phyloP scores from a whole-genome alignment of 202 grass and related monocot species.

The Elaeis oleifera region DNA sequence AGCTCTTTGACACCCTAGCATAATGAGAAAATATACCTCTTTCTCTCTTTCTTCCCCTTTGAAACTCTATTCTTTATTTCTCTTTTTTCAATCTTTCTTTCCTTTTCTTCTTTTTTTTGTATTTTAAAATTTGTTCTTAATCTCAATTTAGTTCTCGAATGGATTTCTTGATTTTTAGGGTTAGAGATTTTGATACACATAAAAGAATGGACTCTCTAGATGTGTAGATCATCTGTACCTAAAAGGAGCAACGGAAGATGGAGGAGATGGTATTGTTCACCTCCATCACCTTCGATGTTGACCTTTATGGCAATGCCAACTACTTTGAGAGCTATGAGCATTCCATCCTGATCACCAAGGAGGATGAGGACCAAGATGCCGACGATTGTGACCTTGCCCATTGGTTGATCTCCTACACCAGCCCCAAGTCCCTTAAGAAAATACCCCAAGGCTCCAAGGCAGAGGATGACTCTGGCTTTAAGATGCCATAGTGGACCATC shows the following conservation, averaged over 20 bases:
- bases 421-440: constrained; percentile 60
- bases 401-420: constrained; percentile 48
- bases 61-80: too few species aligned
- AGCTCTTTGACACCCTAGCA: too few species aligned
- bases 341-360: constrained; percentile 60
- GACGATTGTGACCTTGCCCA: constrained; percentile 35
- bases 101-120: too few species aligned
- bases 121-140: too few species aligned
- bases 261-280: constrained; percentile 67
- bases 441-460: constrained; percentile 44
- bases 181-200: constrained; percentile 13
- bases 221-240: constrained; percentile 49
- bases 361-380: constrained; percentile 39
- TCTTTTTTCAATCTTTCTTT: too few species aligned
- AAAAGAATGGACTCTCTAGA: constrained; percentile 54
- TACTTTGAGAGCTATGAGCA: constrained; percentile 71
- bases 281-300: constrained; percentile 67
- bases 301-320: constrained; percentile 63
- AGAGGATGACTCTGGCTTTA: constrained; percentile 42
- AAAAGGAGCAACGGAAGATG: constrained; percentile 73
- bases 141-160: too few species aligned
- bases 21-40: too few species aligned
- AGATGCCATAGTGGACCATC: constrained; percentile 54
- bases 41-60: too few species aligned
- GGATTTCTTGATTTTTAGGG: neutral